Evolutionary conservation across 352 stramenopile species (phyloP), one percentile per base, ranked within the genome.

Genomic region (Pythium phragmitis): DNA sequence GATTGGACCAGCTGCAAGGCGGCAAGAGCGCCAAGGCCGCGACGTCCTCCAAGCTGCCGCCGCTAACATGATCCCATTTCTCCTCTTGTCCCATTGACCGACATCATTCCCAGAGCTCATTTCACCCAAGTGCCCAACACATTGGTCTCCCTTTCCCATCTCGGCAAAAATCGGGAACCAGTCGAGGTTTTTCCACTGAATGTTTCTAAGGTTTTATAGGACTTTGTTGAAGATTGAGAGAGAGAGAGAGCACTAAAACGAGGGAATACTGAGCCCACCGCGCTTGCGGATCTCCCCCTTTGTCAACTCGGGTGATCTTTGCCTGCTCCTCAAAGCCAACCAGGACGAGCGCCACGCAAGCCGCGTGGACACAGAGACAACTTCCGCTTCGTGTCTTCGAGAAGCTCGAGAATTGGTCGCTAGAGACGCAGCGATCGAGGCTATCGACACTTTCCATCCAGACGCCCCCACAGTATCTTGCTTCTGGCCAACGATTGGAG

Each of bases 171-270:
- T n/a, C 43, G 50, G 50, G 50, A 57, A 17, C 28, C 33, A 17
- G 45, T 36, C n/a, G 21, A 50, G 26, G 56, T 54, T 55, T 55
- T 63, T 19, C 4, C 45, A 23, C 17, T 30, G 26, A 30, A 30
- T 30, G n/a, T 11, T 12, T 21, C 17, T 50, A 14, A 67, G 60
- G 60, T 67, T 67, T 60, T 67, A 55, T 30, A 30, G 2, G 0
- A 12, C 39, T 65, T 67, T 48, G 43, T 67, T 67, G 60, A 67
- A 67, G 60, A 60, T 60, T 48, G 19, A 17, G 17, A 17, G 53
- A 11, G 60, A 55, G 19, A 17, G 17, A 17, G 53, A 11, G 60
- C 60, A 67, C 60, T 67, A 14, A 12, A 37, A 23, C 30, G 60
- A 54, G 60, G 60, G 28, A 60, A 19, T 36, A 26, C 45, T 51